Conservation (phyloP, 164 flowering plant species). For the Magnolia kwangsiensis region DNA sequence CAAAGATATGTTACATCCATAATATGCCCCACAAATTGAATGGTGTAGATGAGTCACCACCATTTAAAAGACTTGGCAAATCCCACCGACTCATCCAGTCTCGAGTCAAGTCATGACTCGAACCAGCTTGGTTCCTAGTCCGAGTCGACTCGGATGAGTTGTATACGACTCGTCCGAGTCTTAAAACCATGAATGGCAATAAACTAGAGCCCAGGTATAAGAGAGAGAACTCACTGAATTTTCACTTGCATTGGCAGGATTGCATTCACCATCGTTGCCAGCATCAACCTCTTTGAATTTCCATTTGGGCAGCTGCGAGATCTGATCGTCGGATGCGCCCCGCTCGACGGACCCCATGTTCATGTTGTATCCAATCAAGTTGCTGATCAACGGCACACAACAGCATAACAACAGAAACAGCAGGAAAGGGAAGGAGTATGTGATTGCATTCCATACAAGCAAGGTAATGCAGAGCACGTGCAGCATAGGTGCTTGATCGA, state of each 20-base stretch:
- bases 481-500: constrained; percentile 65
- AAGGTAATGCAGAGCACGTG: constrained; percentile 72
- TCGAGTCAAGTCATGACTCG: too few relatives aligned
- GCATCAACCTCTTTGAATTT: constrained; percentile 43
- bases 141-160: too few relatives aligned
- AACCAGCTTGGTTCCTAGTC: too few relatives aligned
- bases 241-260: constrained; percentile 28
- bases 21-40: too few relatives aligned
- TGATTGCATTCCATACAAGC: constrained; percentile 87
- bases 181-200: too few relatives aligned
- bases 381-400: constrained; percentile 70
- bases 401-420: constrained; percentile 81
- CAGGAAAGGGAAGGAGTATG: constrained; percentile 93
- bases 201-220: too few relatives aligned
- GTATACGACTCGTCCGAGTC: too few relatives aligned
- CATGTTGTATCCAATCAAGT: constrained; percentile 83
- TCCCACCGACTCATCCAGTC: too few relatives aligned
- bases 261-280: constrained; percentile 25
- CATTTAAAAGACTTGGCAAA: too few relatives aligned
- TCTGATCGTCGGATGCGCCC: constrained; percentile 89
- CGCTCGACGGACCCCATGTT: constrained; percentile 58
- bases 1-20: too few relatives aligned
- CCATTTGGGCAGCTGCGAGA: constrained; percentile 65
- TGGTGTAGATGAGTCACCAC: too few relatives aligned
- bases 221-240: constrained; percentile 39